A percentile compares a stretch with the other conserved stretches of the same genome.
Conservation (phyloP, 2,329 filamentous ascomycete species). For the Dactylellina drechsleri region DNA sequence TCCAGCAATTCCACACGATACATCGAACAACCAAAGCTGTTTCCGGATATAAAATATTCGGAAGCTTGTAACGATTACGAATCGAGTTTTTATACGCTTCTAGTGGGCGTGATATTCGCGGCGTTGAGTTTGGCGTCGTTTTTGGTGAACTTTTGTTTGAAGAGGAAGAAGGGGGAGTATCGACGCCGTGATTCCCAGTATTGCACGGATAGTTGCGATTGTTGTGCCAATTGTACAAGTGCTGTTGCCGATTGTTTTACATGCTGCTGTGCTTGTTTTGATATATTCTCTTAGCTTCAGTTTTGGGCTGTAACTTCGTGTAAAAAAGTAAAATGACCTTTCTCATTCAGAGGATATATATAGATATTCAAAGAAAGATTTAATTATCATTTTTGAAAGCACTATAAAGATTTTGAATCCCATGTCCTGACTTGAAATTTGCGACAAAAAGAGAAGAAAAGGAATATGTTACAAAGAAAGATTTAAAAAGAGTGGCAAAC, state of each 20-base stretch:
- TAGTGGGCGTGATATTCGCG: conserved; percentile 1
- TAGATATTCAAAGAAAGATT: not conserved
- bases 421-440: conserved; percentile 39
- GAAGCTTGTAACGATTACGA: conserved; percentile 42
- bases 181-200: conserved; percentile 6
- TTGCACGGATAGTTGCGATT: conserved; percentile 21
- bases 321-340: not conserved
- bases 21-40: conserved; percentile 2
- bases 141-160: conserved; percentile 42
- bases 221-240: conserved; percentile 6
- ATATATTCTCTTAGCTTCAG: conserved; percentile 10
- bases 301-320: not conserved
- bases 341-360: not conserved
- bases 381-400: not conserved
- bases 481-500: conserved; percentile 24
- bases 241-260: conserved; percentile 14
- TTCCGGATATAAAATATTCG: conserved; percentile 17
- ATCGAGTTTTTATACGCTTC: conserved; percentile 21
- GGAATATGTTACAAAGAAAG: conserved; percentile 49
- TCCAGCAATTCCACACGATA: not conserved
- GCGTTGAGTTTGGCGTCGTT: conserved; percentile 24
- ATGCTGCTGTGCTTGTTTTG: conserved; percentile 18
- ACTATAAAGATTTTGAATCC: conserved; percentile 18
- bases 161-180: conserved; percentile 34
- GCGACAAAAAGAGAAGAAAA: conserved; percentile 14